Conservation (phyloP, 495 filamentous ascomycete species). For the Emericellopsis terricola region DNA sequence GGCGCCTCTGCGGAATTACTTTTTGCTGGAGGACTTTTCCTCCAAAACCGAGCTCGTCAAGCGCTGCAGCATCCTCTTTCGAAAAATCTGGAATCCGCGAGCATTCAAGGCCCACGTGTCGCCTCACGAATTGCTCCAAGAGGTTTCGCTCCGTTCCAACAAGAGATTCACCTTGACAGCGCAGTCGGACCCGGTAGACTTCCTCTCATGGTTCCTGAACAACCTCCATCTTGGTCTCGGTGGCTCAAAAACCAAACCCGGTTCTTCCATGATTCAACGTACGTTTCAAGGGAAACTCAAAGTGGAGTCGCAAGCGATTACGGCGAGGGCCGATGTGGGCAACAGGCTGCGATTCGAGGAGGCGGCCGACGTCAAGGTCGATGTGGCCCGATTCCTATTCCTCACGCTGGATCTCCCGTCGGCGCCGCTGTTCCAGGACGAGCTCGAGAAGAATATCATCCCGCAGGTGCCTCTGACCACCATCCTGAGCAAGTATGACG, state of each 20-base stretch:
- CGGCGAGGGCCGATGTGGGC: constrained; percentile 69
- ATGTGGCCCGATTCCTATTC: constrained; percentile 65
- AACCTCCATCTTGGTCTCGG: constrained; percentile 83
- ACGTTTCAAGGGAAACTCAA: constrained; percentile 87
- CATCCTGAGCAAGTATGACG: constrained; percentile 89
- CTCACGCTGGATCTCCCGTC: constrained; percentile 85
- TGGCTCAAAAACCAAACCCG: constrained; percentile 72
- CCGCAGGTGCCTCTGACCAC: constrained; percentile 84
- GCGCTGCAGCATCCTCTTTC: constrained; percentile 75
- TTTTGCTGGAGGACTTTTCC: constrained; percentile 68
- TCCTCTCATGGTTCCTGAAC: constrained; percentile 94
- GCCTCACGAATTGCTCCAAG: constrained; percentile 90
- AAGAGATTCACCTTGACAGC: constrained; percentile 84
- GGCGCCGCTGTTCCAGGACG: constrained; percentile 93
- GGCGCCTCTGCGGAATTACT: constrained; percentile 74
- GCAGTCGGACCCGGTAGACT: constrained; percentile 91
- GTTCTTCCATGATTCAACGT: constrained; percentile 64
- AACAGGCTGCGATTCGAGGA: constrained; percentile 91
- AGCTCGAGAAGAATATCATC: constrained; percentile 80
- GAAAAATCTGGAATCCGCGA: constrained; percentile 95
- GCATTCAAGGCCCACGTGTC: constrained; percentile 97
- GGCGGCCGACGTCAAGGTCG: constrained; percentile 59
- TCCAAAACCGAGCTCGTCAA: constrained; percentile 39
- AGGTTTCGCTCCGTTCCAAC: constrained; percentile 73
- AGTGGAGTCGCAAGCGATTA: constrained; percentile 88